phyloP scores from a whole-genome alignment of 768 basidiomycete species.

The Boletellus emodensis region DNA sequence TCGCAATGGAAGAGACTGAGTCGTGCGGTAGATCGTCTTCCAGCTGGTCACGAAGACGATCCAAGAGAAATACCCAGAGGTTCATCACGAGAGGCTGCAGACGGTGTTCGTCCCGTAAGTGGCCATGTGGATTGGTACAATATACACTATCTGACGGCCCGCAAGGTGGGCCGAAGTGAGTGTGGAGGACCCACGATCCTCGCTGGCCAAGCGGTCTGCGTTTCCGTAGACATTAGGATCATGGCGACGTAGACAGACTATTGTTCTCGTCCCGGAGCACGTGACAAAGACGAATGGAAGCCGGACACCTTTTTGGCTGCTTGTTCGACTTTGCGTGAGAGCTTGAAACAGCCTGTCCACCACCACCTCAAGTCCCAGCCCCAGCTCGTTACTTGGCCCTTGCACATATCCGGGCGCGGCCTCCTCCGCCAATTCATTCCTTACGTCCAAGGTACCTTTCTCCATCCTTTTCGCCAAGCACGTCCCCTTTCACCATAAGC shows the following conservation, averaged over 20 bases:
- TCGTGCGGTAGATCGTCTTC: constrained; percentile 55
- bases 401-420: constrained; percentile 50
- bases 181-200: constrained; percentile 17
- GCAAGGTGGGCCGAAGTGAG: constrained; percentile 27
- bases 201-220: constrained; percentile 19
- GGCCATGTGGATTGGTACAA: neutral
- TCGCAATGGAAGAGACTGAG: neutral
- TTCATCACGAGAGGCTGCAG: constrained; percentile 60
- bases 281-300: constrained; percentile 47
- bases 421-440: constrained; percentile 65
- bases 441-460: constrained; percentile 50
- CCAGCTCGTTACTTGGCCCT: constrained; percentile 3
- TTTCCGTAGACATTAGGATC: constrained; percentile 5
- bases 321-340: constrained; percentile 24
- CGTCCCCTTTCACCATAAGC: constrained; percentile 9
- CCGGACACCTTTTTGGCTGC: constrained; percentile 46
- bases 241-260: constrained; percentile 13
- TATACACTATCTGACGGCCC: neutral
- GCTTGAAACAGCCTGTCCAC: too few relatives aligned
- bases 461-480: constrained; percentile 3
- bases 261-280: constrained; percentile 20
- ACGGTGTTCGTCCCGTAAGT: constrained; percentile 61
- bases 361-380: too few relatives aligned
- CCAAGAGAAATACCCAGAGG: constrained; percentile 54
- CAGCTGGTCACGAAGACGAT: constrained; percentile 59